Conservation (phyloP, 192 early-diverging fungal genomes). For the Oehlia diaphana region DNA sequence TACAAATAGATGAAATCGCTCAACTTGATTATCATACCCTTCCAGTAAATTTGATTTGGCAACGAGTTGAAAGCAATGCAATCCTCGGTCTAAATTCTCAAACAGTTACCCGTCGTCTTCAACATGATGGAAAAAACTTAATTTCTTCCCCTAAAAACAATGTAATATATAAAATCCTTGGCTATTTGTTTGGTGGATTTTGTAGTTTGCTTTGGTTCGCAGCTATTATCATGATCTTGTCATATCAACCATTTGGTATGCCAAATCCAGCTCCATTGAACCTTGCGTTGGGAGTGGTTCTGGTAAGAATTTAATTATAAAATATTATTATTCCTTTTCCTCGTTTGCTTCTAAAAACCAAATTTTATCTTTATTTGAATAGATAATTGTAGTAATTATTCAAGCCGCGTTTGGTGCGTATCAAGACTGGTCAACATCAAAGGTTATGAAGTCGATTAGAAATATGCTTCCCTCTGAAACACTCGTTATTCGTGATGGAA, state of each 20-base stretch:
- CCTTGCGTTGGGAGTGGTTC: not conserved
- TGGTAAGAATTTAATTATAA: not conserved
- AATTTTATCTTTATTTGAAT: slow-evolving; percentile 35
- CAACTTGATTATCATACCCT: not conserved
- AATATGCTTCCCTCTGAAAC: slow-evolving; percentile 67
- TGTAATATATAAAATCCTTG: slow-evolving; percentile 41
- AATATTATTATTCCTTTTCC: not conserved
- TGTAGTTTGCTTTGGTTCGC: slow-evolving; percentile 69
- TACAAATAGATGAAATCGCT: not conserved
- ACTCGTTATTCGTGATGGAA: slow-evolving; percentile 70
- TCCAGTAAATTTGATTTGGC: not conserved
- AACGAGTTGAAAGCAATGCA: not conserved
- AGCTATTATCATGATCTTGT: slow-evolving; percentile 62
- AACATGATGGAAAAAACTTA: slow-evolving; percentile 44
- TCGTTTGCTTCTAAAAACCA: slow-evolving; percentile 44
- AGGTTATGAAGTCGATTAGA: slow-evolving; percentile 70
- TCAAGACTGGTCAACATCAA: slow-evolving; percentile 68
- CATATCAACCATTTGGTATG: slow-evolving; percentile 60
- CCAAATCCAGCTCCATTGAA: not conserved
- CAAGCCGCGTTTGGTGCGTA: slow-evolving; percentile 70
- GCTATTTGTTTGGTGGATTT: slow-evolving; percentile 70
- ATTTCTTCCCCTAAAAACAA: slow-evolving; percentile 44
- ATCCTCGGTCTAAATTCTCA: not conserved
- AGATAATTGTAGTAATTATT: slow-evolving; percentile 64
- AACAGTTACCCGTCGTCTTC: not conserved